A percentile compares a stretch with the other conserved stretches of the same genome.
phyloP scores from a whole-genome alignment of 139 green algal genomes.

The Chlorella sp. region DNA sequence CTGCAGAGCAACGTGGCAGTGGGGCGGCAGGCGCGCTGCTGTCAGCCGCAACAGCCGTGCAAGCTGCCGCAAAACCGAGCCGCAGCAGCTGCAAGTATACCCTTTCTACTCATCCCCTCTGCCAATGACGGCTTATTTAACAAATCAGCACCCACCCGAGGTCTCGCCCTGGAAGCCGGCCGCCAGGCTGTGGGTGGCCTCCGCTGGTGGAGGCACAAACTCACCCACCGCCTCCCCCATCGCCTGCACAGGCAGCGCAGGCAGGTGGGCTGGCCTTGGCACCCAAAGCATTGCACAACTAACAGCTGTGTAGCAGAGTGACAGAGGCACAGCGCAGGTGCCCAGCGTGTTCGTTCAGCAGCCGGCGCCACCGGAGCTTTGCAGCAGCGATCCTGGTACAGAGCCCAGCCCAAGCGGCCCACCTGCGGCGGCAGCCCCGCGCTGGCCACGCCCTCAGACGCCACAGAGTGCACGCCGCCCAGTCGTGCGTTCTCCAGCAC shows the following conservation, averaged over 20 bases:
- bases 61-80: too few species aligned
- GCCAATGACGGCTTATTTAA: too few species aligned
- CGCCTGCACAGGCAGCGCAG: not conserved
- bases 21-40: too few species aligned
- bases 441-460: conserved; percentile 43
- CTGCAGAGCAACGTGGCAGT: too few species aligned
- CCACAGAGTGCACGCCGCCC: not conserved
- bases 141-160: conserved; percentile 24
- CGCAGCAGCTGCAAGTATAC: too few species aligned
- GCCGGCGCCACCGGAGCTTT: too few species aligned
- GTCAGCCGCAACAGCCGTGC: too few species aligned
- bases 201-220: conserved; percentile 31
- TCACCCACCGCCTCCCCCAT: conserved; percentile 24
- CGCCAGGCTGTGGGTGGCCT: conserved; percentile 4
- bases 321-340: too few species aligned
- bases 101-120: too few species aligned
- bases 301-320: too few species aligned
- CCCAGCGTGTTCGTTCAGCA: too few species aligned
- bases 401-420: not conserved
- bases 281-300: not conserved
- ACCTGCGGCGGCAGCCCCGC: conserved; percentile 19
- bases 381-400: not conserved
- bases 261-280: not conserved
- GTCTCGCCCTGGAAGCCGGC: conserved; percentile 44
- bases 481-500: conserved; percentile 27